These are phyloP conservation scores for Acaromyces ingoldii DNA, from an alignment of 1,284 basidiomycete genomes.

Conservation along the genomic window DNA sequence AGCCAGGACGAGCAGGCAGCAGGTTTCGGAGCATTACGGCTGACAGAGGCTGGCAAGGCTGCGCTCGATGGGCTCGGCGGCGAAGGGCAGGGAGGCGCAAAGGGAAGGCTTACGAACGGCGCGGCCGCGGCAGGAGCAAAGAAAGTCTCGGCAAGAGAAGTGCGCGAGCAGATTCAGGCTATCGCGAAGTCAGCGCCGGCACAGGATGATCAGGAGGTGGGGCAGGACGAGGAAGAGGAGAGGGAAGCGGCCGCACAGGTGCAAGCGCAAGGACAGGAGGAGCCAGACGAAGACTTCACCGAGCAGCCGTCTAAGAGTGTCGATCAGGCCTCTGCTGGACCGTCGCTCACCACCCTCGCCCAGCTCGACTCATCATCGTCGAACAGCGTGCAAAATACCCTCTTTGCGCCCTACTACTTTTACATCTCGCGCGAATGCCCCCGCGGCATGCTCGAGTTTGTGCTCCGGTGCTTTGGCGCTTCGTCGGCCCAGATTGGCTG, in stretches of 20 bases:
- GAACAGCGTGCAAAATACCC: conserved; percentile 29
- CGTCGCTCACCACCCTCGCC: conserved; percentile 71
- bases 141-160: conserved; percentile 55
- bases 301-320: conserved; percentile 59
- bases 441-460: conserved; percentile 87
- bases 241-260: conserved; percentile 7
- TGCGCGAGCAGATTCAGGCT: conserved; percentile 56
- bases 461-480: conserved; percentile 79
- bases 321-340: conserved; percentile 49
- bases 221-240: conserved; percentile 15
- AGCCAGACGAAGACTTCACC: conserved; percentile 31
- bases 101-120: conserved; percentile 16
- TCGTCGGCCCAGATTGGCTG: conserved; percentile 71
- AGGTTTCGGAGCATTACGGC: conserved; percentile 79
- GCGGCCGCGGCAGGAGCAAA: conserved; percentile 25
- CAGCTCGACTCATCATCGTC: conserved; percentile 53
- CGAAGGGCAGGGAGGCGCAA: conserved; percentile 11
- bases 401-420: conserved; percentile 86
- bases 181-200: conserved; percentile 52
- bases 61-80: conserved; percentile 29
- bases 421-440: conserved; percentile 93
- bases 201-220: conserved; percentile 31
- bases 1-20: conserved; percentile 74
- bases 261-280: conserved; percentile 7
- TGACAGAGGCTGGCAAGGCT: conserved; percentile 62